Conservation (phyloP, 192 early-diverging fungal species). For the Coemansia sp. region DNA sequence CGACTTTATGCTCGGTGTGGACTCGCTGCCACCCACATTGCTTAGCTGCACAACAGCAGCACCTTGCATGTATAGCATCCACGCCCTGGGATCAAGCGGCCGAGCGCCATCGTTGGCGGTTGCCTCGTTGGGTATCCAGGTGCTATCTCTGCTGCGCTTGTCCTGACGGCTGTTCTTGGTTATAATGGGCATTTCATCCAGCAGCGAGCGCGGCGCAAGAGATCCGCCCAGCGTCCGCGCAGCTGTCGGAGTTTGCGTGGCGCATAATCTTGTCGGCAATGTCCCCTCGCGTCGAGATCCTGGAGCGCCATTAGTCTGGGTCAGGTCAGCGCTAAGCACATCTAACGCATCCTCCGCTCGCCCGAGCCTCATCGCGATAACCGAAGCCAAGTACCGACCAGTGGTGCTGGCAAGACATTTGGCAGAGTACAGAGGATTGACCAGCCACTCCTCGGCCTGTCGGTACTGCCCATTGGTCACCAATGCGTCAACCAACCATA, state of each 20-base stretch:
- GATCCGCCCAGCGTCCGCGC: not conserved
- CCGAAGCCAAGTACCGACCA: slow-evolving; percentile 39
- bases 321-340: slow-evolving; percentile 13
- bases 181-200: not conserved
- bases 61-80: slow-evolving; percentile 50
- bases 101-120: not conserved
- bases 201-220: not conserved
- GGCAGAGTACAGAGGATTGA: slow-evolving; percentile 12
- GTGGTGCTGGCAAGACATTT: slow-evolving; percentile 12
- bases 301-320: not conserved
- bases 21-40: slow-evolving; percentile 38
- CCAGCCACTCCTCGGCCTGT: slow-evolving; percentile 44
- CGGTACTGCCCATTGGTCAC: slow-evolving; percentile 50
- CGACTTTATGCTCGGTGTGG: slow-evolving; percentile 32
- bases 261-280: not conserved
- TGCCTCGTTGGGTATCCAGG: not conserved
- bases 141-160: not conserved
- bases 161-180: slow-evolving; percentile 1
- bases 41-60: slow-evolving; percentile 42
- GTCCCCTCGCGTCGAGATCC: not conserved
- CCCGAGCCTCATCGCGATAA: slow-evolving; percentile 46
- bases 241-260: slow-evolving; percentile 1
- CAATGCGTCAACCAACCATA: slow-evolving; percentile 46
- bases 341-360: slow-evolving; percentile 47
- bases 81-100: slow-evolving; percentile 30